Evolutionary conservation across 257 asterid species (phyloP), one percentile per base, ranked within the genome.

Genomic region (Lantana camara): DNA sequence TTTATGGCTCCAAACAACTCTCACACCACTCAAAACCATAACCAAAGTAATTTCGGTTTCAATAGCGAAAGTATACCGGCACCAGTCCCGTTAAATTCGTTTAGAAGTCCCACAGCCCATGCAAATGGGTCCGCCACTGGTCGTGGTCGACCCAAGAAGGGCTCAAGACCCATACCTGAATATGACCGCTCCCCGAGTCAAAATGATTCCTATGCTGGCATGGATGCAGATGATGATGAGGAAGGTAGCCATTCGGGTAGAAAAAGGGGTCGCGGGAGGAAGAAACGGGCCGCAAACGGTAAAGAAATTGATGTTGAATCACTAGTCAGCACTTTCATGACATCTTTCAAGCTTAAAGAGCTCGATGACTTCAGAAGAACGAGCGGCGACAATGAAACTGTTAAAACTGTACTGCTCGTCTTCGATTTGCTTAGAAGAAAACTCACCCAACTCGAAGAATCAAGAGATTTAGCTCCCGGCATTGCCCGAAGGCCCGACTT

Each of bases 1-100:
- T 87, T 94, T 72, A 47, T 79, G 38, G 70, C 54, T 27, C 70
- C 87, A 16, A 65, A 59, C 34, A 75, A 73, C 7, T 57, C 95
- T 34, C 75, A 74, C n/a, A n/a, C n/a, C n/a, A 7, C 60, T 35
- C 64, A 73, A 51, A 69, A 68, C 71, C 83, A 63, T 44, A 81
- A 63, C 35, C 75, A 75, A 3, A 68, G 69, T 40, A 56, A 75
- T 62, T 75, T 60, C 34, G 79, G 82, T 45, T 71, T 68, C 14
- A 70, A 64, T 51, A 55, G 68, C 57, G n/a, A n/a, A n/a, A 72
- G 66, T 40, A 75, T 87, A 66, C 89, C 95, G 14, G 85, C 85
- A 21, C 96, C 99, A 0, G 86, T 88, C 24, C 99, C 97, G 0
- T 45, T 93, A 75, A 90, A 87, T 69, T 78, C 99, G 0, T 84